These are phyloP conservation scores for Pleurotus tuoliensis DNA, from an alignment of 768 basidiomycete species.

Conservation along the genomic window DNA sequence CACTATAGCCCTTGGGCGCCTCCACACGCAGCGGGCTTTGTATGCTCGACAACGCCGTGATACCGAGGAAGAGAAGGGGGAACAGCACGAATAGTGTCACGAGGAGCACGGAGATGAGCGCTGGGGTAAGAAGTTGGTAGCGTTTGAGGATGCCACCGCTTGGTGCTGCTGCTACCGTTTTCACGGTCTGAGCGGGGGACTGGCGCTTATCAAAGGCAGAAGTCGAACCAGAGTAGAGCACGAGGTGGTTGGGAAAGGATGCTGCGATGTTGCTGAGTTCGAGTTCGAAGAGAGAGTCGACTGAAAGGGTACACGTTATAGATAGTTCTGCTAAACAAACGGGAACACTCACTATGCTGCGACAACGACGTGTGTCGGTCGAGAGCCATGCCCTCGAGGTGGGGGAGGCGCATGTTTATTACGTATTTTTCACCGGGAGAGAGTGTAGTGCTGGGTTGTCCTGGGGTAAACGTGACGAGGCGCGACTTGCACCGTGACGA, in stretches of 20 bases:
- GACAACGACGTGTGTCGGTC: slow-evolving; percentile 45
- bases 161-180: slow-evolving; percentile 30
- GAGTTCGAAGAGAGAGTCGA: slow-evolving; percentile 42
- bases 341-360: slow-evolving; percentile 47
- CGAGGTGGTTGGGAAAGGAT: slow-evolving; percentile 56
- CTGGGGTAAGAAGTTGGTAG: slow-evolving; percentile 78
- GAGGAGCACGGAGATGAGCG: slow-evolving; percentile 62
- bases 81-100: slow-evolving; percentile 64
- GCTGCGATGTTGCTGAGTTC: slow-evolving; percentile 47
- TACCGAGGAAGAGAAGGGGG: slow-evolving; percentile 60
- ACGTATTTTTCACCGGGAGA: slow-evolving; percentile 47
- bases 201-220: slow-evolving; percentile 40
- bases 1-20: slow-evolving; percentile 60
- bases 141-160: slow-evolving; percentile 62
- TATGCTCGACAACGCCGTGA: slow-evolving; percentile 68
- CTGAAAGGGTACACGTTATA: slow-evolving; percentile 7
- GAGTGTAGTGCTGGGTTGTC: slow-evolving; percentile 30
- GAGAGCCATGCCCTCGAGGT: slow-evolving; percentile 36
- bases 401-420: slow-evolving; percentile 52
- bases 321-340: background rate
- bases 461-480: slow-evolving; percentile 38
- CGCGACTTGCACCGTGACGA: slow-evolving; percentile 51
- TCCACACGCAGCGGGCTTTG: slow-evolving; percentile 65
- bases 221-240: slow-evolving; percentile 60
- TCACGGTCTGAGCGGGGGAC: slow-evolving; percentile 12